Evolutionary conservation across 768 basidiomycete species (phyloP).

Genomic region (Mycena alexandri): DNA sequence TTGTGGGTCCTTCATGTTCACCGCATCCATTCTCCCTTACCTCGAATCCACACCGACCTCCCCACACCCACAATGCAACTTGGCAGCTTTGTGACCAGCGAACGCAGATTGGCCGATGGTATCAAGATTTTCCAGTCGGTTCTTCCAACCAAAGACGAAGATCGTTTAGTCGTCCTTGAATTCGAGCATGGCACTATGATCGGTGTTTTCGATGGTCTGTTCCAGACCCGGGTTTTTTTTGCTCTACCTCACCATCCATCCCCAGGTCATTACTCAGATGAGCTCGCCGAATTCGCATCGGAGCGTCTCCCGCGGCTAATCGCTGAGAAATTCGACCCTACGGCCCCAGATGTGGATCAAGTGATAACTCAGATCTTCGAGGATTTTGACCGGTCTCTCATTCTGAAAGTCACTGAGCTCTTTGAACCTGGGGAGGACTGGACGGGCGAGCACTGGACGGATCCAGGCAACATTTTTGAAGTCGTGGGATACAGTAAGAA

Average conservation of each 20-base stretch:
- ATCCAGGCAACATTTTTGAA: constrained; percentile 1
- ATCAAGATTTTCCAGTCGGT: constrained; percentile 8
- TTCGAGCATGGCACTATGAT: constrained; percentile 32
- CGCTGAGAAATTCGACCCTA: constrained; percentile 19
- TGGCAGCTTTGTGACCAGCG: background rate
- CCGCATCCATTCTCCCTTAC: too few relatives aligned
- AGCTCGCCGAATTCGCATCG: constrained; percentile 22
- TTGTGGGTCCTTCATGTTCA: too few relatives aligned
- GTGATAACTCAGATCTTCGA: constrained; percentile 24
- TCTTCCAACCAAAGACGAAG: constrained; percentile 24
- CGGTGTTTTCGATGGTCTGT: constrained; percentile 32
- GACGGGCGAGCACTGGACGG: constrained; percentile 17
- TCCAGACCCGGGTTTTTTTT: too few relatives aligned
- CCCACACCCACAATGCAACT: background rate
- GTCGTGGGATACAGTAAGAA: constrained; percentile 18
- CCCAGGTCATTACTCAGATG: constrained; percentile 22
- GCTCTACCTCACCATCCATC: background rate
- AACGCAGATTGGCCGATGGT: background rate
- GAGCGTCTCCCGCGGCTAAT: constrained; percentile 20
- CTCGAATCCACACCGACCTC: too few relatives aligned
- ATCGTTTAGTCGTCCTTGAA: constrained; percentile 19
- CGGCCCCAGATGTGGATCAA: constrained; percentile 8
- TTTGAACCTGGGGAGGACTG: constrained; percentile 20
- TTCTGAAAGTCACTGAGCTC: constrained; percentile 7
- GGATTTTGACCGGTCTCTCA: constrained; percentile 25